These are phyloP conservation scores for Pulveroboletus sp. DNA, from an alignment of 768 basidiomycete species.

Conservation along the genomic window DNA sequence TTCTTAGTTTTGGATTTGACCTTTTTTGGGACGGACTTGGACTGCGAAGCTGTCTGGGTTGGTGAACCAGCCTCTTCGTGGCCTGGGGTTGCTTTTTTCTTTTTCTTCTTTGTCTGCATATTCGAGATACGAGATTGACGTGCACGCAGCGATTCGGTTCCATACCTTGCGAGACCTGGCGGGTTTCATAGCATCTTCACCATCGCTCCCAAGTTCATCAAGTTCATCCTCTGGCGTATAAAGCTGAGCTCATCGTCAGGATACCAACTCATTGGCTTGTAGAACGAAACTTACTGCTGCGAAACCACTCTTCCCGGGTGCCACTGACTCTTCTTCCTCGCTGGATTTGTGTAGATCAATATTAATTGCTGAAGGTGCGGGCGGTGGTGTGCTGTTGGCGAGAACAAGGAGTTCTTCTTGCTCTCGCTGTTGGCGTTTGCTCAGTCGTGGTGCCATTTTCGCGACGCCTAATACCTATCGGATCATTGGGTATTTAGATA, in stretches of 20 bases:
- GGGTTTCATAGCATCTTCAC: conserved; percentile 18
- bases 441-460: conserved; percentile 68
- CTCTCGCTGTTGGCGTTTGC: conserved; percentile 85
- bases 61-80: not conserved
- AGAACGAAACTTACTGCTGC: conserved; percentile 39
- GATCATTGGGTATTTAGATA: conserved; percentile 2
- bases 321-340: conserved; percentile 41
- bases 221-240: conserved; percentile 34
- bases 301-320: conserved; percentile 34
- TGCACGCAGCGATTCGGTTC: not conserved
- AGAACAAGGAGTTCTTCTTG: conserved; percentile 74
- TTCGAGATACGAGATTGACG: conserved; percentile 1
- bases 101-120: conserved; percentile 39
- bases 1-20: conserved; percentile 61
- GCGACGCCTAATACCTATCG: not conserved
- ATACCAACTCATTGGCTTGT: conserved; percentile 7
- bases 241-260: conserved; percentile 37
- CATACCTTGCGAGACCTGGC: conserved; percentile 25
- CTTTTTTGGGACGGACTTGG: conserved; percentile 55
- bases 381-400: conserved; percentile 25
- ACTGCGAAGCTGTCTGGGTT: conserved; percentile 14
- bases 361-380: not conserved
- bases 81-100: conserved; percentile 29
- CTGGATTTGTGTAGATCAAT: conserved; percentile 25
- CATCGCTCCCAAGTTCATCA: conserved; percentile 17